Evolutionary conservation across 345 rosid genomes (phyloP).

Genomic region (Jatropha curcas): DNA sequence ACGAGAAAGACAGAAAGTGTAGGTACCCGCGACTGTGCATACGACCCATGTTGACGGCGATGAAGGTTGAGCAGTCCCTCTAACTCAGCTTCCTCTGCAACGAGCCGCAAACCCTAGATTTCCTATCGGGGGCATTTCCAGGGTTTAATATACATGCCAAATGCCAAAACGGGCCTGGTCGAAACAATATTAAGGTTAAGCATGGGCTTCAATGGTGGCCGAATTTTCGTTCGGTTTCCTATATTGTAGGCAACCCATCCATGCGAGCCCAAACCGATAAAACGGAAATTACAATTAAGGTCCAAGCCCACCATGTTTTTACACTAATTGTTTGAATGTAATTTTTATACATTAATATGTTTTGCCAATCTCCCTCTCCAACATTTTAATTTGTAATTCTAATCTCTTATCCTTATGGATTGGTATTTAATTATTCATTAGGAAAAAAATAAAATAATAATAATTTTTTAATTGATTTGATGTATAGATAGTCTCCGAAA

Average conservation of each 20-base stretch:
- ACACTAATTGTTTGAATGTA: neutral
- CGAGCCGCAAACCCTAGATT: constrained; percentile 21
- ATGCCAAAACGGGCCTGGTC: neutral
- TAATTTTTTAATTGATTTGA: no score
- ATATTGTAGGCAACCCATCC: no score
- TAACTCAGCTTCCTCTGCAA: constrained; percentile 11
- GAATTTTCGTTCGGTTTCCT: no score
- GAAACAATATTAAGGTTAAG: neutral
- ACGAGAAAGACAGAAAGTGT: neutral
- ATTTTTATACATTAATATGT: no score
- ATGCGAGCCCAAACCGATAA: neutral
- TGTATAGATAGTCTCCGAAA: no score
- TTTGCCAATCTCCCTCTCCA: no score
- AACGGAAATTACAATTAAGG: neutral
- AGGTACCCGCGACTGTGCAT: constrained; percentile 76
- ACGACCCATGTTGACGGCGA: constrained; percentile 67
- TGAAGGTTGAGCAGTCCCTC: constrained; percentile 9
- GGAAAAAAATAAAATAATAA: no score
- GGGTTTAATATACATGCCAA: constrained; percentile 11
- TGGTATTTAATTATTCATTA: no score
- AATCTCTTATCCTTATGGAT: no score
- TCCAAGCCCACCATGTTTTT: neutral
- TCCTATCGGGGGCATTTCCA: neutral
- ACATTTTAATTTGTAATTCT: no score
- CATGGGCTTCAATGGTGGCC: neutral